Evolutionary conservation across 2,329 filamentous ascomycete genomes (phyloP).

Genomic region (Phialocephala subalpina): DNA sequence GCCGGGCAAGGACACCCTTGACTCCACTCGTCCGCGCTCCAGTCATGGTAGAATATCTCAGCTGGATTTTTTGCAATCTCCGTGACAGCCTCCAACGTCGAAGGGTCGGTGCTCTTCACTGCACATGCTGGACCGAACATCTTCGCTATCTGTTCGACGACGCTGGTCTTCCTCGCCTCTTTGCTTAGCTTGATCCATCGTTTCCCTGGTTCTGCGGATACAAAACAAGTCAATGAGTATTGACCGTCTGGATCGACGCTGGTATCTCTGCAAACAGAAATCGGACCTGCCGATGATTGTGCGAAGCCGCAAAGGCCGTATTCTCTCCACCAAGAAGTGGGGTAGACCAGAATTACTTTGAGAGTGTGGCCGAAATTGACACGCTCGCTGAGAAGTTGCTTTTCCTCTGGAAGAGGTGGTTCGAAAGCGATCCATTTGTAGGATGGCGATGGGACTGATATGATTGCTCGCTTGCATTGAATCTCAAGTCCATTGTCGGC

Average conservation of each 20-base stretch:
- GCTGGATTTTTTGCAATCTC: not conserved
- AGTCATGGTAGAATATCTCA: conserved; percentile 8
- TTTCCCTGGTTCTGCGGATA: conserved; percentile 5
- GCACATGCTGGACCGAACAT: conserved; percentile 16
- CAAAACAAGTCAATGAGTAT: conserved; percentile 26
- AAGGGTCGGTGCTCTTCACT: not conserved
- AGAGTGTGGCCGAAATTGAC: conserved; percentile 53
- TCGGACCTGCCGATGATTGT: conserved; percentile 49
- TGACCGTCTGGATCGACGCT: conserved; percentile 43
- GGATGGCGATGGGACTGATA: conserved; percentile 57
- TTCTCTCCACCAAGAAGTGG: conserved; percentile 30
- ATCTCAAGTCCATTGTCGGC: conserved; percentile 8
- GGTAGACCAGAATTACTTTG: conserved; percentile 54
- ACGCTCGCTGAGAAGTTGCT: conserved; percentile 42
- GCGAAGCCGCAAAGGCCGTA: conserved; percentile 49
- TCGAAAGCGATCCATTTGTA: conserved; percentile 54
- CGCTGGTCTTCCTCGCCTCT: not conserved
- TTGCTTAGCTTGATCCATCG: conserved; percentile 9
- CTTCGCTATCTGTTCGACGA: conserved; percentile 7
- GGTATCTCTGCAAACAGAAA: conserved; percentile 50
- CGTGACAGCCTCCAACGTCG: not conserved
- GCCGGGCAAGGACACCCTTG: conserved; percentile 15
- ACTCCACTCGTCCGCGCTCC: conserved; percentile 17
- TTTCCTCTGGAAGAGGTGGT: conserved; percentile 52
- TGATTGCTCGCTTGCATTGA: conserved; percentile 47